Percentiles rank a stretch among this genome's conserved stretches.
These are phyloP conservation scores for Phoenix dactylifera DNA, from an alignment of 176 grass and related monocot genomes.

Conservation along the genomic window DNA sequence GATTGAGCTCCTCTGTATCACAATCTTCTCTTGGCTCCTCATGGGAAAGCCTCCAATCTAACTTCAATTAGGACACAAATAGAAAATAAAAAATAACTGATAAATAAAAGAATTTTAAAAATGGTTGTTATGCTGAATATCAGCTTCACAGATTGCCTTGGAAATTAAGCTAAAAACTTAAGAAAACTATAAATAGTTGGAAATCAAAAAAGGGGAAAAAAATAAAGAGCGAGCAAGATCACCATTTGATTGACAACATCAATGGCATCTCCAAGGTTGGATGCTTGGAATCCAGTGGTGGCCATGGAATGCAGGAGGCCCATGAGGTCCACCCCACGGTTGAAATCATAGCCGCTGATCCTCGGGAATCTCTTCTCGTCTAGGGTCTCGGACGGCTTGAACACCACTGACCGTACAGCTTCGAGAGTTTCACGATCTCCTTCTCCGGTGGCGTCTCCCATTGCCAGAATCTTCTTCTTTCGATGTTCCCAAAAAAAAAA, in stretches of 20 bases:
- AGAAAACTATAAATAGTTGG: too few relatives aligned
- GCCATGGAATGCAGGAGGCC: conserved; percentile 48
- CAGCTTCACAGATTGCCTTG: too few relatives aligned
- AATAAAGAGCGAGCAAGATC: too few relatives aligned
- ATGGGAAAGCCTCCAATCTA: conserved; percentile 79
- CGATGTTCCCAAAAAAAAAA: too few relatives aligned
- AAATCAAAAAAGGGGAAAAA: too few relatives aligned
- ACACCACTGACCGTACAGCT: conserved; percentile 41
- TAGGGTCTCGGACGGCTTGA: conserved; percentile 62
- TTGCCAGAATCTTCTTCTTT: too few relatives aligned
- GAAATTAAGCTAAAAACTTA: too few relatives aligned
- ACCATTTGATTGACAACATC: conserved; percentile 75
- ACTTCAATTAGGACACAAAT: conserved; percentile 29
- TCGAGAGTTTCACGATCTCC: too few relatives aligned
- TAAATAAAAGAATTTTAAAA: neutral
- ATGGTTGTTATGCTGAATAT: neutral
- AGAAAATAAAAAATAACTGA: neutral
- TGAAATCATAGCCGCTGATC: conserved; percentile 69
- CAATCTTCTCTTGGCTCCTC: conserved; percentile 52
- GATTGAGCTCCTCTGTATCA: conserved; percentile 48
- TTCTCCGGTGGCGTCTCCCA: too few relatives aligned
- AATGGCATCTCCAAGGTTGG: conserved; percentile 68
- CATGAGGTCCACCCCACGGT: conserved; percentile 35
- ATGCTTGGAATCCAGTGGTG: conserved; percentile 67
- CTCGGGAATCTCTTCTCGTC: conserved; percentile 31